Conservation (phyloP, 1,139 yeast genomes). For the Geotrichum aggregatum region DNA sequence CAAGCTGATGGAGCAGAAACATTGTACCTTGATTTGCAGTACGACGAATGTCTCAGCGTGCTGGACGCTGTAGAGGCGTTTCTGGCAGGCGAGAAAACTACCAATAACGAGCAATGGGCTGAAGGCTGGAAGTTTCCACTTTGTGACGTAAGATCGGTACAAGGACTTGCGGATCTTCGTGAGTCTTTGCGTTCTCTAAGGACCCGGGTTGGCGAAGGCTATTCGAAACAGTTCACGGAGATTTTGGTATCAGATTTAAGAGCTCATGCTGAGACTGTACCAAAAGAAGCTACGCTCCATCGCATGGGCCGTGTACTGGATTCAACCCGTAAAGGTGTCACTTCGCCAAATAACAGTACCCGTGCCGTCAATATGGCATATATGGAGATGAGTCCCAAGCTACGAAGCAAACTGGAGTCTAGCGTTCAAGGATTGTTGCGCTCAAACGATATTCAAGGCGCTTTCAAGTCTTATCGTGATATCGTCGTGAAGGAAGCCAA, state of each 20-base stretch:
- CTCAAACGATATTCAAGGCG: slow-evolving; percentile 60
- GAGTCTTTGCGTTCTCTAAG: slow-evolving; percentile 50
- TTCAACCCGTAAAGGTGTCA: slow-evolving; percentile 21
- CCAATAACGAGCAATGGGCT: slow-evolving; percentile 38
- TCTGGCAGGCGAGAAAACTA: slow-evolving; percentile 49
- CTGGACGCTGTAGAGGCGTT: slow-evolving; percentile 56
- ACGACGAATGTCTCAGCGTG: slow-evolving; percentile 48
- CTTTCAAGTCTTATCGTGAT: slow-evolving; percentile 66
- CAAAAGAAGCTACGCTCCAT: slow-evolving; percentile 49
- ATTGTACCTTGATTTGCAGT: slow-evolving; percentile 34
- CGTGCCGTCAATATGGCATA: slow-evolving; percentile 35
- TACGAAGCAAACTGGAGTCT: slow-evolving; percentile 44
- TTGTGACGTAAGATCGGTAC: slow-evolving; percentile 51
- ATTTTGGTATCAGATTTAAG: slow-evolving; percentile 59
- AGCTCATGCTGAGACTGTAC: slow-evolving; percentile 50
- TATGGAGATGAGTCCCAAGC: slow-evolving; percentile 38
- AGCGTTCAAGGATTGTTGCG: slow-evolving; percentile 55
- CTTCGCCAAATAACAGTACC: slow-evolving; percentile 13
- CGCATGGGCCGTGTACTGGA: slow-evolving; percentile 42
- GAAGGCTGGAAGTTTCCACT: slow-evolving; percentile 50
- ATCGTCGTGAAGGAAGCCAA: slow-evolving; percentile 66
- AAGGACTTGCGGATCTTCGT: slow-evolving; percentile 56
- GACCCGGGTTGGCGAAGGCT: slow-evolving; percentile 63
- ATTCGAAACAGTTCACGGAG: slow-evolving; percentile 54
- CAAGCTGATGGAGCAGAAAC: slow-evolving; percentile 53